Conservation (phyloP, 176 grass and related monocot species). For the Carex scoparia region DNA sequence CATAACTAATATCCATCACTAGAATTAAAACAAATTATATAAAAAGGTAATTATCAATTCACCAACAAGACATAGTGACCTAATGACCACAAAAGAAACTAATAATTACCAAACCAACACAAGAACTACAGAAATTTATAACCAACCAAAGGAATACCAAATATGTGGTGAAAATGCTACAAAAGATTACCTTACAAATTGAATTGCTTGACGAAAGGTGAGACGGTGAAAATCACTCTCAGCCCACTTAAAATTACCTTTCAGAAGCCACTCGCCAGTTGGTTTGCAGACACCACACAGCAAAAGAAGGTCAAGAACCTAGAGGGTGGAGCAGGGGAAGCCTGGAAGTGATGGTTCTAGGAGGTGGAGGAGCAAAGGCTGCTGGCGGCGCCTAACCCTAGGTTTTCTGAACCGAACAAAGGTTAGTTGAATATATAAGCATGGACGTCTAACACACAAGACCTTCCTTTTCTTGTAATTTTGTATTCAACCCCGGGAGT, state of each 20-base stretch:
- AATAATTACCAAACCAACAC: background rate
- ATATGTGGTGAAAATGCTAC: background rate
- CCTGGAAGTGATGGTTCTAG: background rate
- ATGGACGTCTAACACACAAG: background rate
- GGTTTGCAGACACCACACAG: background rate
- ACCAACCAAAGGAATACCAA: background rate
- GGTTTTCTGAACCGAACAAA: background rate
- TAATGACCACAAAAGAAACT: background rate
- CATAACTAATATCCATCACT: background rate
- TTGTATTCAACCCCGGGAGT: background rate
- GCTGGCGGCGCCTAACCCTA: background rate
- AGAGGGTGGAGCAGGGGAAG: background rate
- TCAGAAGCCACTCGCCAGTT: background rate
- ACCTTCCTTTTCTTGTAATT: background rate
- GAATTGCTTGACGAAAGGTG: background rate
- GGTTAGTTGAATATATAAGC: background rate
- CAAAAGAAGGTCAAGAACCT: background rate
- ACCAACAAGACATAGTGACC: background rate
- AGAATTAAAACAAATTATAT: background rate
- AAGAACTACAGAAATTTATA: too few species aligned
- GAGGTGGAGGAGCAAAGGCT: background rate
- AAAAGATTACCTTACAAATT: background rate
- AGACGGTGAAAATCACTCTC: background rate
- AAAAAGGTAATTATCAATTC: background rate
- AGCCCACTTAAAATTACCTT: background rate